Base-by-base conservation (phyloP, 495 filamentous ascomycete species). In the Annulohypoxylon maeteangense region DNA sequence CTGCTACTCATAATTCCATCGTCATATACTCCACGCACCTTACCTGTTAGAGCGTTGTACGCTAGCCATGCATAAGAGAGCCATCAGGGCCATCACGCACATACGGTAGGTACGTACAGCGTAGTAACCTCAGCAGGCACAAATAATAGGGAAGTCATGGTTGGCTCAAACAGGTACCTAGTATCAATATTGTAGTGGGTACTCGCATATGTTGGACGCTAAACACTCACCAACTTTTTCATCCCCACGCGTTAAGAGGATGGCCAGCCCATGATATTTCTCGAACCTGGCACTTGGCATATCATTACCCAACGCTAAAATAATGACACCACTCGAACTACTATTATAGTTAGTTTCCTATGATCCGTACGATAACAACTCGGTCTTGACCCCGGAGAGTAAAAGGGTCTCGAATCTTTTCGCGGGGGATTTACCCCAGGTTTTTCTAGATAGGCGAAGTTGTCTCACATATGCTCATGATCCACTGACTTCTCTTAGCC, bases 371-470 rank as follows among this genome's bases (percentile, higher is more conserved):
- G 29, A 34, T 18, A 16, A 66, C 55, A 10, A 22, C 45, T 58
- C 40, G 54, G 65, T 45, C 55, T 56, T 54, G 32, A 50, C 51
- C 20, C 48, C 29, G 31, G 50, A 36, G 48, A 47, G 11, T 42
- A 10, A 42, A 53, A 31, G 7, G 53, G 45, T 67, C 69, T 53
- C 64, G 64, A 64, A 59, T 63, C 51, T 48, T 57, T 50, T 25
- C 25, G 36, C 23, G 32, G 48, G 55, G 67, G 59, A 18, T 36
- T 73, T 69, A 68, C 70, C 70, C 70, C 70, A 69, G 70, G 42
- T 73, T 73, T 40, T 40, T 32, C 14, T 7, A 73, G 70, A 73
- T 73, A 73, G 61, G 70, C 70, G 65, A 73, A 50, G 42, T 14
- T 42, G 0, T 18, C 65, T 34, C 47, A 55, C 38, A 53, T 61